phyloP scores from a whole-genome alignment of 345 rosid species.

The Geranium brycei region DNA sequence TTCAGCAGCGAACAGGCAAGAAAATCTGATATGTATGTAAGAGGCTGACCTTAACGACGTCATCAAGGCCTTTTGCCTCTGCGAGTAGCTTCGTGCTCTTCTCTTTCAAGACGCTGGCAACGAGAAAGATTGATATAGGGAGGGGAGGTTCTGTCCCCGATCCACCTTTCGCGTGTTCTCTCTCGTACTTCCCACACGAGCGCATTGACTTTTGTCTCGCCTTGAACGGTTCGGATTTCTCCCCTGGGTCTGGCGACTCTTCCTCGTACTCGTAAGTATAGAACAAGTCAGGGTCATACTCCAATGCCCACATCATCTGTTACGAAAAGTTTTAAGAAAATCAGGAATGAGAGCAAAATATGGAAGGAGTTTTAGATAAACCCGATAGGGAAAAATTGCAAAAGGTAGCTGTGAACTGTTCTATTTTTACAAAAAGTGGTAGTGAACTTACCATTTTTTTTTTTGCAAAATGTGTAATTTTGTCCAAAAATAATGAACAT shows the following conservation, averaged over 20 bases:
- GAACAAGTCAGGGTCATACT: constrained; percentile 79
- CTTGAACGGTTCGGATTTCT: constrained; percentile 44
- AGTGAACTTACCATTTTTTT: too few relatives aligned
- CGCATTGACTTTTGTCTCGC: constrained; percentile 46
- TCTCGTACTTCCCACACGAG: constrained; percentile 75
- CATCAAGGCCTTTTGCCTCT: constrained; percentile 92
- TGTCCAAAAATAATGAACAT: too few relatives aligned
- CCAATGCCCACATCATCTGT: constrained; percentile 99
- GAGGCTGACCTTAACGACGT: constrained; percentile 56
- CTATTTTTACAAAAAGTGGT: too few relatives aligned
- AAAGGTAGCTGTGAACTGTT: too few relatives aligned
- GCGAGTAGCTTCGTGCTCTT: constrained; percentile 66
- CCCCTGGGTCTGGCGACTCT: too few relatives aligned
- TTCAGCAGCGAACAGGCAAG: too few relatives aligned
- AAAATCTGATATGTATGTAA: too few relatives aligned
- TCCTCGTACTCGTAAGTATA: constrained; percentile 34
- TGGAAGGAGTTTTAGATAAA: too few relatives aligned
- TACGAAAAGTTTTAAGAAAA: too few relatives aligned
- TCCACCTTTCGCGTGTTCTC: constrained; percentile 66
- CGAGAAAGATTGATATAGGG: constrained; percentile 87
- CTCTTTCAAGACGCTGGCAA: constrained; percentile 93
- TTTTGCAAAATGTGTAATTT: too few relatives aligned
- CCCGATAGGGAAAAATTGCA: too few relatives aligned
- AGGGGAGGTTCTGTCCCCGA: constrained; percentile 56
- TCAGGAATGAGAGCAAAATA: too few relatives aligned